Conservation (phyloP, 768 basidiomycete species). For the Cantharellus anzutake region DNA sequence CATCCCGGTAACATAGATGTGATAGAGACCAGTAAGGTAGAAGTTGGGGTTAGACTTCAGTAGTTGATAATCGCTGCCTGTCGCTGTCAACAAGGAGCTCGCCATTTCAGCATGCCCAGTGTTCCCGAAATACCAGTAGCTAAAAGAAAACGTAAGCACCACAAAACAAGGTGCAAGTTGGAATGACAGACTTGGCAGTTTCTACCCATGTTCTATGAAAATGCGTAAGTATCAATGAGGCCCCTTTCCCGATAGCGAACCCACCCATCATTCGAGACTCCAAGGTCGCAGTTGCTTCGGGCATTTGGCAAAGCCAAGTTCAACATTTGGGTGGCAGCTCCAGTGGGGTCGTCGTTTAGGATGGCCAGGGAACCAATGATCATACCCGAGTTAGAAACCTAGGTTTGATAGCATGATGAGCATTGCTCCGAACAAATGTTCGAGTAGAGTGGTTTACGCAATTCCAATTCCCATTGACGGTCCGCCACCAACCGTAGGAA, state of each 20-base stretch:
- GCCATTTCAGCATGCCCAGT: constrained; percentile 83
- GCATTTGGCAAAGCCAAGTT: constrained; percentile 55
- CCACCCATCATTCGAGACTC: constrained; percentile 10
- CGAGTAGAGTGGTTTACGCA: constrained; percentile 24
- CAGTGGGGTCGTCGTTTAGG: constrained; percentile 61
- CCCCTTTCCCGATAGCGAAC: not conserved
- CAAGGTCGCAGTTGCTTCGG: constrained; percentile 46
- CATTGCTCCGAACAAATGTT: not conserved
- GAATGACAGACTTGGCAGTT: constrained; percentile 52
- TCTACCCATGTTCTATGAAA: constrained; percentile 82
- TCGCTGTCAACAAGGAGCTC: constrained; percentile 63
- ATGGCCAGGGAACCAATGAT: constrained; percentile 84
- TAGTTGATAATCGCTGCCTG: constrained; percentile 65
- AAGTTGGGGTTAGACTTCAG: constrained; percentile 52
- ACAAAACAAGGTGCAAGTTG: not conserved
- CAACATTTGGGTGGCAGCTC: constrained; percentile 47
- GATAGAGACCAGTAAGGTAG: constrained; percentile 58
- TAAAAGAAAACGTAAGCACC: not conserved
- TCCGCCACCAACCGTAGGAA: constrained; percentile 57
- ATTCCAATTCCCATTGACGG: constrained; percentile 87
- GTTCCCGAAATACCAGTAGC: constrained; percentile 49
- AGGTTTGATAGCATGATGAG: constrained; percentile 19
- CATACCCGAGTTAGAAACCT: constrained; percentile 62
- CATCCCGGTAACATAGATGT: constrained; percentile 61
- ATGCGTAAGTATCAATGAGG: constrained; percentile 24